Conservation (phyloP, 2,329 filamentous ascomycete species). For the Catunica adiposa region DNA sequence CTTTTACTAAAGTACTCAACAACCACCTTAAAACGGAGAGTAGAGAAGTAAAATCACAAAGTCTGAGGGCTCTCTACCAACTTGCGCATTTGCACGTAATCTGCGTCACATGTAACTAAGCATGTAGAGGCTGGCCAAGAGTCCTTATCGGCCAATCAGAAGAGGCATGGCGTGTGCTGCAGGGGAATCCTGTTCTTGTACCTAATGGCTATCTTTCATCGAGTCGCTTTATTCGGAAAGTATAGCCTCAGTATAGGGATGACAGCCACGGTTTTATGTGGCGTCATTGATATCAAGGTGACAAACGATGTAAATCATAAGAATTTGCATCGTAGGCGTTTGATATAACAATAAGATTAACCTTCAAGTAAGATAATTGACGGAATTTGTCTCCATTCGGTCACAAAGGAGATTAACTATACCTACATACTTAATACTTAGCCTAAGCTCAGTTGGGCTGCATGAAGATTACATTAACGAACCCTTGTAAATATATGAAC, state of each 20-base stretch:
- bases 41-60: neutral
- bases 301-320: neutral
- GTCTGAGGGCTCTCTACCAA: neutral
- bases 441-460: too few species aligned
- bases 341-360: too few species aligned
- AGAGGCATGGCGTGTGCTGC: constrained; percentile 2
- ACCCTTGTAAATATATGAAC: too few species aligned
- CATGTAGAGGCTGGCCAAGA: neutral
- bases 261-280: neutral
- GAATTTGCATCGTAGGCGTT: too few species aligned
- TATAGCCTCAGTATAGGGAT: neutral
- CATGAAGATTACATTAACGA: too few species aligned
- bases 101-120: neutral
- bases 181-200: constrained; percentile 1
- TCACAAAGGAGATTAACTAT: too few species aligned
- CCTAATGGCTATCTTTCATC: neutral
- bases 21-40: neutral
- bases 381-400: too few species aligned
- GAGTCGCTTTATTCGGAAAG: neutral
- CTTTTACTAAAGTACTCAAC: neutral
- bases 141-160: constrained; percentile 10
- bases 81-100: neutral
- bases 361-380: too few species aligned
- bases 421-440: too few species aligned
- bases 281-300: neutral